Percentiles rank a stretch among this genome's conserved stretches.
phyloP scores from a whole-genome alignment of 139 green algal species.

The Protoeuglena noctilucae region DNA sequence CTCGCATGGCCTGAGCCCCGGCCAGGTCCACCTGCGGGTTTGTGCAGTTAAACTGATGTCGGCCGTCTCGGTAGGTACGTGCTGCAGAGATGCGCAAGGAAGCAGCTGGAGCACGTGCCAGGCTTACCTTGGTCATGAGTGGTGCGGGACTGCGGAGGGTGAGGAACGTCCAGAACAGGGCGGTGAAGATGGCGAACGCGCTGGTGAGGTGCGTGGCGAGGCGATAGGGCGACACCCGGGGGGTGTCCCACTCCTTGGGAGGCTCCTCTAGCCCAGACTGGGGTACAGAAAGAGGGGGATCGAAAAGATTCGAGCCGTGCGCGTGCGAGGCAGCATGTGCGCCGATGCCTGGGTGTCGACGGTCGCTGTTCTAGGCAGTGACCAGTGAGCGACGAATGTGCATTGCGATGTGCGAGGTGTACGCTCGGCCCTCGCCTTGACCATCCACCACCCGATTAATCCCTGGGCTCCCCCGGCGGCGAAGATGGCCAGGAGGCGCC shows the following conservation, averaged over 20 bases:
- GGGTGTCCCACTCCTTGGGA: constrained; percentile 36
- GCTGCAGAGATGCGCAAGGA: not conserved
- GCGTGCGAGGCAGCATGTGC: constrained; percentile 1
- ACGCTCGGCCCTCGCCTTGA: too few relatives aligned
- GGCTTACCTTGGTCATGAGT: too few relatives aligned
- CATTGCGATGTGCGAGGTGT: too few relatives aligned
- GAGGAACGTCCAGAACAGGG: constrained; percentile 82
- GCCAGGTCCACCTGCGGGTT: not conserved
- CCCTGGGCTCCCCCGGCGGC: constrained; percentile 38
- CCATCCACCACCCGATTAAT: constrained; percentile 99
- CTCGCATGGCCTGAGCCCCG: not conserved
- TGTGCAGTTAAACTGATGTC: too few relatives aligned
- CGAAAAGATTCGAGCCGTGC: not conserved
- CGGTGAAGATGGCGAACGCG: constrained; percentile 86
- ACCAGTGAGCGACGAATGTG: too few relatives aligned
- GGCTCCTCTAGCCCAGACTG: constrained; percentile 6
- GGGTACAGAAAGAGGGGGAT: not conserved
- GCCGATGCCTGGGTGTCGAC: too few relatives aligned
- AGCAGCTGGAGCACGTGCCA: not conserved
- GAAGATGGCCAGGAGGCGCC: constrained; percentile 2
- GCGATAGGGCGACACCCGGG: constrained; percentile 85
- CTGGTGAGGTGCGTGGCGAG: constrained; percentile 85
- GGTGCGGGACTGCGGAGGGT: too few relatives aligned
- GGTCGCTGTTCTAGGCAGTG: too few relatives aligned
- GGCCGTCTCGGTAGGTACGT: too few relatives aligned